These are phyloP conservation scores for Arthonia radiata DNA, from an alignment of 495 filamentous ascomycete species.

Conservation along the genomic window DNA sequence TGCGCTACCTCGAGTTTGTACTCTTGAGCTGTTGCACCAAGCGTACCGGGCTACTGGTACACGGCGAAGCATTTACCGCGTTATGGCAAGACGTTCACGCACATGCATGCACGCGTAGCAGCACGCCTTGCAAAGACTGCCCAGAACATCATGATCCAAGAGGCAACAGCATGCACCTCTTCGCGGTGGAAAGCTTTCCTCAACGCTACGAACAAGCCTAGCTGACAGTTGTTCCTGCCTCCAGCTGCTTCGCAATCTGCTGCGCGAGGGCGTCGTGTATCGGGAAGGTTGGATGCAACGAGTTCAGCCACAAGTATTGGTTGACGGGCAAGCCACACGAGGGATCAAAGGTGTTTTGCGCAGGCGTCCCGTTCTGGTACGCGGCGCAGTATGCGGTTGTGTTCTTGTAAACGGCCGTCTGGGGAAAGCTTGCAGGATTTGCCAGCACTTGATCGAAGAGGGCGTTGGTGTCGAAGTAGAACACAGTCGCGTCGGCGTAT, in stretches of 20 bases:
- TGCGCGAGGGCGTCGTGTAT: slow-evolving; percentile 31
- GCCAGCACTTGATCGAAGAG: slow-evolving; percentile 30
- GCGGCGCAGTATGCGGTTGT: slow-evolving; percentile 25
- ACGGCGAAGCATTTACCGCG: too few relatives aligned
- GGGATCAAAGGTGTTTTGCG: slow-evolving; percentile 18
- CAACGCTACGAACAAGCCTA: too few relatives aligned
- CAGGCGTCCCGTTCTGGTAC: slow-evolving; percentile 31
- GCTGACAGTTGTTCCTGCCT: slow-evolving; percentile 4
- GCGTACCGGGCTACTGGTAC: too few relatives aligned
- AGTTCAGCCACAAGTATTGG: slow-evolving; percentile 39
- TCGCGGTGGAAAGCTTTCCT: too few relatives aligned
- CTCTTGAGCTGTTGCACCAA: too few relatives aligned
- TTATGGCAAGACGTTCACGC: too few relatives aligned
- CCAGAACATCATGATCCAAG: too few relatives aligned
- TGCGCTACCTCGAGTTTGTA: too few relatives aligned
- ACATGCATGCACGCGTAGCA: too few relatives aligned
- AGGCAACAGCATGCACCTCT: too few relatives aligned
- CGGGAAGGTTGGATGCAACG: slow-evolving; percentile 32
- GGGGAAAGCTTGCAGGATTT: slow-evolving; percentile 19
- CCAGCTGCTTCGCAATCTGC: slow-evolving; percentile 20
- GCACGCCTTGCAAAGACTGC: too few relatives aligned
- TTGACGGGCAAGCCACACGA: slow-evolving; percentile 27
- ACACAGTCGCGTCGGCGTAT: slow-evolving; percentile 13
- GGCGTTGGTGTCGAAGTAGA: slow-evolving; percentile 20
- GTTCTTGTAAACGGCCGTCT: slow-evolving; percentile 24